Evolutionary conservation across 2,329 filamentous ascomycete species (phyloP).

Genomic region (Claviceps africana): DNA sequence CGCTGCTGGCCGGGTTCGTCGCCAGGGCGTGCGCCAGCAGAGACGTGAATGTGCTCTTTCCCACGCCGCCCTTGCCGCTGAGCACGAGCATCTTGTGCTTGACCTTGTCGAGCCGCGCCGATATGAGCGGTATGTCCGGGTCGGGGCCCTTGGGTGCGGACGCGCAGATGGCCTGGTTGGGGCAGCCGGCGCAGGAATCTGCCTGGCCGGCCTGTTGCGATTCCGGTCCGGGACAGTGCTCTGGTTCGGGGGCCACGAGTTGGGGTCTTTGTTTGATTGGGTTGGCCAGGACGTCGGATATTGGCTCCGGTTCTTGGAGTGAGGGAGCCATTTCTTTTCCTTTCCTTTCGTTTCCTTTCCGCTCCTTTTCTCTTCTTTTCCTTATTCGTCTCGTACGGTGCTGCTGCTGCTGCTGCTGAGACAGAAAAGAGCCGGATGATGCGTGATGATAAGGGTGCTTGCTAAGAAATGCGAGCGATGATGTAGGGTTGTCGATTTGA

Average conservation of each 20-base stretch:
- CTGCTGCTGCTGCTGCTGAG: neutral
- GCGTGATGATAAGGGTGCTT: neutral
- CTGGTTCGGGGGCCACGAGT: slow-evolving; percentile 87
- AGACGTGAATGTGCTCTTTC: slow-evolving; percentile 86
- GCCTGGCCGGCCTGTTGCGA: slow-evolving; percentile 54
- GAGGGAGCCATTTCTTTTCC: slow-evolving; percentile 56
- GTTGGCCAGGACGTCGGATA: slow-evolving; percentile 58
- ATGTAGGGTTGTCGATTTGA: neutral
- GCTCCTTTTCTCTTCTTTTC: neutral
- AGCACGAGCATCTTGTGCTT: slow-evolving; percentile 87
- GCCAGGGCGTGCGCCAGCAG: slow-evolving; percentile 85
- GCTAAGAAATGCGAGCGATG: neutral
- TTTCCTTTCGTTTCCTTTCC: neutral
- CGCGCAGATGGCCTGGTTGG: slow-evolving; percentile 91
- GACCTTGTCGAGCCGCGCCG: slow-evolving; percentile 65
- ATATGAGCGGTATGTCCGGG: slow-evolving; percentile 81
- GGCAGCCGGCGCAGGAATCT: slow-evolving; percentile 86
- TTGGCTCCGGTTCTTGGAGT: slow-evolving; percentile 53
- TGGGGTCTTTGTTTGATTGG: slow-evolving; percentile 66
- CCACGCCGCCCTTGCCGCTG: slow-evolving; percentile 90
- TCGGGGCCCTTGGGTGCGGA: slow-evolving; percentile 90
- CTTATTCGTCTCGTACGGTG: neutral
- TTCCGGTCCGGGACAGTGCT: slow-evolving; percentile 89
- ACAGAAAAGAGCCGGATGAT: neutral
- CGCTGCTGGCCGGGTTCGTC: slow-evolving; percentile 58